phyloP scores from a whole-genome alignment of 257 asterid genomes.

The Anisodus tanguticus region DNA sequence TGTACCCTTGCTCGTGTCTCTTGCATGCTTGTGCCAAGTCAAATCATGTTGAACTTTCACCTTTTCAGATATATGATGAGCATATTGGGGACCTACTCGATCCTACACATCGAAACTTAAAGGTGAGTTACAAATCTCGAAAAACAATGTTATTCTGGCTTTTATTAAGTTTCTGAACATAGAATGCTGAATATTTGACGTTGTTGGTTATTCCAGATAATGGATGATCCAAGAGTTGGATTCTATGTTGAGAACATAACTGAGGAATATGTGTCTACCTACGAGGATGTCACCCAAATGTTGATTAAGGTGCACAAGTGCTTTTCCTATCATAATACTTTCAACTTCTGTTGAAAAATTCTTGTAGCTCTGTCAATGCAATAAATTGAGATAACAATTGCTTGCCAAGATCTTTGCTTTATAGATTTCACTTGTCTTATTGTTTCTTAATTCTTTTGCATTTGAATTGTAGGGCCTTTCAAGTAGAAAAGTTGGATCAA shows the following conservation, averaged over 20 bases:
- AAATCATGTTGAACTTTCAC: conserved; percentile 4
- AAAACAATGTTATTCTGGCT: background rate
- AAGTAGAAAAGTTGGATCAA: conserved; percentile 84
- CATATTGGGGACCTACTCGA: conserved; percentile 92
- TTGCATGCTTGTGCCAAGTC: background rate
- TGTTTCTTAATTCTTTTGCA: background rate
- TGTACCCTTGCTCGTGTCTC: background rate
- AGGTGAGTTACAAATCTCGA: conserved; percentile 50
- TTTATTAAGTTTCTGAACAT: background rate
- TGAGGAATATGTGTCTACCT: conserved; percentile 85
- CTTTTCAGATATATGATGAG: conserved; percentile 75
- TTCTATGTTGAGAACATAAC: conserved; percentile 86
- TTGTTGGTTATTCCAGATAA: conserved; percentile 57
- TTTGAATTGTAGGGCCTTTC: conserved; percentile 75
- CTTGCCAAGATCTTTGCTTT: background rate
- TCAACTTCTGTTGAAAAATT: background rate
- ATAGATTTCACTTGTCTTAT: background rate
- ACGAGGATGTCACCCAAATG: conserved; percentile 83
- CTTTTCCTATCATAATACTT: background rate
- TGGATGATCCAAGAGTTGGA: conserved; percentile 78
- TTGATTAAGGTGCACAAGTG: conserved; percentile 66
- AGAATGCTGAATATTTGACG: conserved; percentile 23
- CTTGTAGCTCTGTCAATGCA: background rate
- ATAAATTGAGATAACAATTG: background rate
- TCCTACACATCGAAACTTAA: conserved; percentile 77